phyloP scores from a whole-genome alignment of 1,139 yeast genomes.

The Hyphopichia pseudoburtonii region DNA sequence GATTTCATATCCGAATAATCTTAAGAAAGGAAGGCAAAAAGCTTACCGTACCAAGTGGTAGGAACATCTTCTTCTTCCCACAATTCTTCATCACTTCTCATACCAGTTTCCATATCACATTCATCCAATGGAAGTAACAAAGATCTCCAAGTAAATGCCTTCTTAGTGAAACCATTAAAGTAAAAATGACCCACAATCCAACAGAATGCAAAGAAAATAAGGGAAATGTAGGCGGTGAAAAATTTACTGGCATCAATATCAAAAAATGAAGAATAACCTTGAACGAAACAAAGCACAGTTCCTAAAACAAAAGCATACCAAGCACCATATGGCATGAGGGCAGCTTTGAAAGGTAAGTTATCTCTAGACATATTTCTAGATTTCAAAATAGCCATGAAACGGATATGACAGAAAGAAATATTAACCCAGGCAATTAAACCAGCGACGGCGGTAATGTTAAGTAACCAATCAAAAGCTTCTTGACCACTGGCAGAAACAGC shows the following conservation, averaged over 20 bases:
- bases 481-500: slow-evolving; percentile 61
- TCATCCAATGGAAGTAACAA: slow-evolving; percentile 48
- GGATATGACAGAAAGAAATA: slow-evolving; percentile 62
- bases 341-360: slow-evolving; percentile 69
- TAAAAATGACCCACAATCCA: slow-evolving; percentile 55
- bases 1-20: too few relatives aligned
- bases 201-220: slow-evolving; percentile 52
- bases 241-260: slow-evolving; percentile 53
- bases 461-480: slow-evolving; percentile 78
- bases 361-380: slow-evolving; percentile 61
- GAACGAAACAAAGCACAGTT: slow-evolving; percentile 58
- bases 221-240: slow-evolving; percentile 67
- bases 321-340: slow-evolving; percentile 62
- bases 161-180: slow-evolving; percentile 39
- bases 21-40: slow-evolving; percentile 40
- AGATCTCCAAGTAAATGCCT: slow-evolving; percentile 30
- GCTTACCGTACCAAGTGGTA: slow-evolving; percentile 51
- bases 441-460: slow-evolving; percentile 77
- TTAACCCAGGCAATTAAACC: slow-evolving; percentile 76
- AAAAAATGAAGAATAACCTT: slow-evolving; percentile 68
- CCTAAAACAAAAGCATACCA: slow-evolving; percentile 55
- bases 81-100: slow-evolving; percentile 54
- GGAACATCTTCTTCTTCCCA: slow-evolving; percentile 52
- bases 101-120: slow-evolving; percentile 62
- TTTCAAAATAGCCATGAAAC: slow-evolving; percentile 64